Percentiles rank a stretch among this genome's conserved stretches.
Evolutionary conservation across 73 alveolate species (phyloP).

Genomic region (Paramecium bursaria): DNA sequence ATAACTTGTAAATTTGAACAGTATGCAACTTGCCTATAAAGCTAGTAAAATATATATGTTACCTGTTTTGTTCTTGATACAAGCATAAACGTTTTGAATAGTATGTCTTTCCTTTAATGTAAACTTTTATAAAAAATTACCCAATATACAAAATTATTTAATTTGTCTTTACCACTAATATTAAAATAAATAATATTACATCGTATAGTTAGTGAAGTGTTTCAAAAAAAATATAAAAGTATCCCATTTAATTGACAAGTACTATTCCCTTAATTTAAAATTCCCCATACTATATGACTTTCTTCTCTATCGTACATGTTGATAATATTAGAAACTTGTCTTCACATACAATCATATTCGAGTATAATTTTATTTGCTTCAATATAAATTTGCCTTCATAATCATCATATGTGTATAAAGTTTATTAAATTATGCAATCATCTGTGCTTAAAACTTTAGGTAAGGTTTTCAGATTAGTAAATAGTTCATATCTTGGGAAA

Average conservation of each 20-base stretch:
- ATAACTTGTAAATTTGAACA: neutral
- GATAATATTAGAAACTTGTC: conserved; percentile 11
- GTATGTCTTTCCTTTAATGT: conserved; percentile 38
- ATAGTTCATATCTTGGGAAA: neutral
- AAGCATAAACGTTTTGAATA: conserved; percentile 24
- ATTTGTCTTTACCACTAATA: conserved; percentile 34
- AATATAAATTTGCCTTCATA: neutral
- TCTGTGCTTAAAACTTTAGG: neutral
- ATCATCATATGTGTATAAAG: neutral
- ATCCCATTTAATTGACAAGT: conserved; percentile 3
- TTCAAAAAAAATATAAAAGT: conserved; percentile 5
- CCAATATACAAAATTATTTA: conserved; percentile 23
- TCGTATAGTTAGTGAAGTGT: neutral
- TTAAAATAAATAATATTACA: conserved; percentile 1
- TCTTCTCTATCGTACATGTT: conserved; percentile 8
- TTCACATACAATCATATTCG: conserved; percentile 11
- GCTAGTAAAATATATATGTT: neutral
- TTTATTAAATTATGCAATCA: neutral
- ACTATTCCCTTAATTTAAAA: neutral
- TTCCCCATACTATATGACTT: conserved; percentile 10
- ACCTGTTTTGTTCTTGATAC: conserved; percentile 29
- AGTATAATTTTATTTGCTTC: neutral
- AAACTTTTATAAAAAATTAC: conserved; percentile 14
- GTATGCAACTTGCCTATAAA: neutral
- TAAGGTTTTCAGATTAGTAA: neutral